Evolutionary conservation across 2,329 filamentous ascomycete species (phyloP), one percentile per base, ranked within the genome.

Genomic region (Phyllosticta paracitricarpa): DNA sequence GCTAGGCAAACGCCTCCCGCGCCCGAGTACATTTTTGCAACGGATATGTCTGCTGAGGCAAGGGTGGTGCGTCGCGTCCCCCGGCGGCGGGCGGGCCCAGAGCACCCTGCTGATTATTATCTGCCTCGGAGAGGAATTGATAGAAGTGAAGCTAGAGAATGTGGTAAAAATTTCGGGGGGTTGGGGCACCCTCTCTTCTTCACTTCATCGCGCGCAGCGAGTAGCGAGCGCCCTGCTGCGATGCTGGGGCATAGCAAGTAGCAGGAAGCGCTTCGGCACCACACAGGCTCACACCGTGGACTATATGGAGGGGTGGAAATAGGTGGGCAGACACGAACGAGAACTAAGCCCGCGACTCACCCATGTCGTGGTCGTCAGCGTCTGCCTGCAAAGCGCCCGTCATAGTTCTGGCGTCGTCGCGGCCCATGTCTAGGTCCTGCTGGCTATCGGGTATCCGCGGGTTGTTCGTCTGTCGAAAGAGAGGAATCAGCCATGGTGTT

Each of bases 381-480:
- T 58, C 55, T n/a, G 48, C 35, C 56, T 58, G 60, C 35, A 62
- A 57, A 24, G 60, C 60, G 22, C 60, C 60, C 33, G 60, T 62
- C 60, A 62, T 62, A 10, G 56, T 58, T 35, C 51, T 51, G 9
- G 53, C 40, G 25, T 53, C 35, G 30, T 58, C 59, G 14, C 60
- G 60, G 56, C 60, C 60, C 6, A 62, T 51, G n/a, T 62, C 60
- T 22, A 58, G 51, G 35, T 62, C 60, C 17, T 62, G 56, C 52
- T 62, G 60, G 55, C 25, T 54, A 26, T 54, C 28, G 22, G 59
- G 54, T 24, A 61, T 61, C 9, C 26, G 51, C 28, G 54, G 33
- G 12, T 57, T 48, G 51, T 52, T 54, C 28, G 59, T 61, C 59
- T 61, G 33, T 28, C 28, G 51, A 35, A 17, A 26, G 51, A 3